phyloP scores from a whole-genome alignment of 1,284 basidiomycete genomes.

The Leccinum holopus region DNA sequence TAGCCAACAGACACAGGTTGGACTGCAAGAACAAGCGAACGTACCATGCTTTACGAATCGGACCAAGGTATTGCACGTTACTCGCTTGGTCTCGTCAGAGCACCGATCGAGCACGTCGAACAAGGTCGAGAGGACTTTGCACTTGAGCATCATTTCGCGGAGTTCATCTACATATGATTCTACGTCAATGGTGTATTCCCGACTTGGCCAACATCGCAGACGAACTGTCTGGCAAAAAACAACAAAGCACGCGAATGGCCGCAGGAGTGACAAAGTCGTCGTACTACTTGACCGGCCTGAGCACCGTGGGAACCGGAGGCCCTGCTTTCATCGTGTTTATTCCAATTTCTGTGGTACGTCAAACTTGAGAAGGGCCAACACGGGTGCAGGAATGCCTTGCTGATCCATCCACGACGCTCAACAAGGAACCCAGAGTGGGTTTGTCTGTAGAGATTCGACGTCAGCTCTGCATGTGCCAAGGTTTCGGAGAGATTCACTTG shows the following conservation, averaged over 20 bases:
- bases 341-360: conserved; percentile 9
- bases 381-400: conserved; percentile 8
- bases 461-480: not conserved
- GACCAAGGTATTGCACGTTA: conserved; percentile 15
- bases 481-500: conserved; percentile 2
- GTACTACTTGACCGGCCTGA: conserved; percentile 22
- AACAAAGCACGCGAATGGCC: conserved; percentile 28
- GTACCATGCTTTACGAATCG: conserved; percentile 22
- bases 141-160: conserved; percentile 19
- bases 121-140: conserved; percentile 16
- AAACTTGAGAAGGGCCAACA: not conserved
- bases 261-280: conserved; percentile 35
- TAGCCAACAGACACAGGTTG: not conserved
- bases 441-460: conserved; percentile 9
- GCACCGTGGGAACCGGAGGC: conserved; percentile 13
- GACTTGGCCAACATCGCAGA: not conserved
- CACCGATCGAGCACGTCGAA: conserved; percentile 26
- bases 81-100: conserved; percentile 22
- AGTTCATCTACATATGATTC: conserved; percentile 18
- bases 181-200: not conserved
- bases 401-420: conserved; percentile 24
- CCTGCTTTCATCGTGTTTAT: conserved; percentile 12
- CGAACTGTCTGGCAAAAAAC: conserved; percentile 27
- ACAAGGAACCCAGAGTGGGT: conserved; percentile 23
- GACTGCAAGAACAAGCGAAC: not conserved